These are phyloP conservation scores for Alternaria novae-zelandiae DNA, from an alignment of 2,329 filamentous ascomycete species.

Conservation along the genomic window DNA sequence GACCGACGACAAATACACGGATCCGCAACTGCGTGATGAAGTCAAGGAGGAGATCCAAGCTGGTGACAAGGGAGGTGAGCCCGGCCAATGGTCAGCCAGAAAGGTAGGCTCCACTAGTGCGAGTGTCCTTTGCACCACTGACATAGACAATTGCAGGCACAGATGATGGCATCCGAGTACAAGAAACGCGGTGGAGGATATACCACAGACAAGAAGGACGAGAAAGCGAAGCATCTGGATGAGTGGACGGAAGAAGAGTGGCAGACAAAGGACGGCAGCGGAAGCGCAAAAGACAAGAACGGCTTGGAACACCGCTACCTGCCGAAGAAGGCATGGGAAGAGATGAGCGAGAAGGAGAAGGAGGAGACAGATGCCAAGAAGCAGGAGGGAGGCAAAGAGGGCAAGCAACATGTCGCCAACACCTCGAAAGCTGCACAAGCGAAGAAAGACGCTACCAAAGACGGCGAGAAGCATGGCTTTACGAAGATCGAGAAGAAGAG, in stretches of 20 bases:
- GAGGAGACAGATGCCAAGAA: constrained; percentile 55
- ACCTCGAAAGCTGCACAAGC: constrained; percentile 2
- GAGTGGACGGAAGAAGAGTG: constrained; percentile 58
- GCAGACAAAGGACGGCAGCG: constrained; percentile 58
- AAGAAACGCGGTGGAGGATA: constrained; percentile 57
- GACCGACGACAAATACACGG: constrained; percentile 53
- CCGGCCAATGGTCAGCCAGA: constrained; percentile 58
- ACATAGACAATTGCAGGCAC: constrained; percentile 39
- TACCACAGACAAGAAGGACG: constrained; percentile 54
- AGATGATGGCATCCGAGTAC: constrained; percentile 57
- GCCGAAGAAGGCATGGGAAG: constrained; percentile 58
- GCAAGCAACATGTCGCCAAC: constrained; percentile 10
- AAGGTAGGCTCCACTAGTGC: constrained; percentile 43
- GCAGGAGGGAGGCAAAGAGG: constrained; percentile 50
- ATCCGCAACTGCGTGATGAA: constrained; percentile 55
- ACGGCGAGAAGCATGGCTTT: background rate
- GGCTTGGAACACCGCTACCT: constrained; percentile 8
- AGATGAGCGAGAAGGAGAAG: constrained; percentile 49
- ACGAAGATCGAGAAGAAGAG: constrained; percentile 26
- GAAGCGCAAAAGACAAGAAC: constrained; percentile 51
- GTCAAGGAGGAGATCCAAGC: constrained; percentile 56
- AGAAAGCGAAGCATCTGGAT: constrained; percentile 53
- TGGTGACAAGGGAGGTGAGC: constrained; percentile 55
- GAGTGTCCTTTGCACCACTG: background rate
- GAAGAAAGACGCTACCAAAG: constrained; percentile 4